Base-by-base conservation (phyloP, 208 protist species). In the Plasmodiophora brassicae region DNA sequence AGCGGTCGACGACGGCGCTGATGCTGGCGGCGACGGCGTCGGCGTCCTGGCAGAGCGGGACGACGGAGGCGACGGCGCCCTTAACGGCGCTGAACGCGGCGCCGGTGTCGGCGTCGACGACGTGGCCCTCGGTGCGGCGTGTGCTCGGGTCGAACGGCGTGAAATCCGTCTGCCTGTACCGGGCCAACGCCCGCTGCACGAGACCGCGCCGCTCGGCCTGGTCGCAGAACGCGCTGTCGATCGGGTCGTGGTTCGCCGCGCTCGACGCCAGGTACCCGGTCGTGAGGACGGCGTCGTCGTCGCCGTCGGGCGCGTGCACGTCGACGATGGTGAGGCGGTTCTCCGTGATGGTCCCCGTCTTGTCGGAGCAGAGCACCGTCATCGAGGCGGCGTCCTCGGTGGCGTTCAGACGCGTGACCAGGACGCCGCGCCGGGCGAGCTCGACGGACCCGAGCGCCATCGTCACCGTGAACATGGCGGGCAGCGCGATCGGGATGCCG, bases 361-460 rank as follows among this genome's bases (percentile, higher is more conserved):
- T 87, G 71, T 87, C 85, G 38, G 85, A 85, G 85, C 85, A 88
- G 44, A 88, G 60, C 45, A 88, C 85, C 22, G 20, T 50, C 45
- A 88, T 84, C 28, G 54, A 36, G 38, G 60, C 85, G 44, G 83
- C 1, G 32, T 71, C 41, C 72, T 88, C 85, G 1, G 83, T 10
- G 38, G 85, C 1, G 25, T 8, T 36, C 35, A 87, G 53, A 28
- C 32, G 45, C 22, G 44, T 39, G 45, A 88, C 72, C 32, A 88
- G 36, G 41, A 20, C 85, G 1, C 43, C 43, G 50, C 83, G 28
- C 41, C 28, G 32, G 44, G 85, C 85, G n/a, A 88, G 22, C 25
- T 46, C 36, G 8, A 43, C 20, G 60, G 72, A 20, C 35, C 85
- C 85, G 28, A 88, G 28, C 8, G 85, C 85, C 10, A 88, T 10